These are phyloP conservation scores for Rhodotorula glutinis DNA, from an alignment of 1,284 basidiomycete genomes.

Conservation along the genomic window DNA sequence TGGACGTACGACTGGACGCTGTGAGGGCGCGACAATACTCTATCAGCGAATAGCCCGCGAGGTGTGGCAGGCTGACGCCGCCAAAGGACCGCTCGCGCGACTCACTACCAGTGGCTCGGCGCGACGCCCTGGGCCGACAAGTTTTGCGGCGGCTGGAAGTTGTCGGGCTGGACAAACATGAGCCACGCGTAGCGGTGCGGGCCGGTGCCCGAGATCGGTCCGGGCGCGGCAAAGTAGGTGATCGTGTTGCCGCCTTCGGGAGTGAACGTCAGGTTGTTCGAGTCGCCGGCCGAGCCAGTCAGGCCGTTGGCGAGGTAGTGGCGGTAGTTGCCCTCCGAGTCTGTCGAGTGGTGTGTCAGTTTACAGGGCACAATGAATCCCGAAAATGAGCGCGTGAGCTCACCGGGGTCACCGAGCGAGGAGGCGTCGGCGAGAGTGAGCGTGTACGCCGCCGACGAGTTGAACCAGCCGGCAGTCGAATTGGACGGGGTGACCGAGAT, in stretches of 20 bases:
- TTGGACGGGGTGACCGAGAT: slow-evolving; percentile 31
- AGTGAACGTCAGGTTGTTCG: slow-evolving; percentile 22
- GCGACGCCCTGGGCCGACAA: slow-evolving; percentile 54
- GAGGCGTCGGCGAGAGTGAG: slow-evolving; percentile 66
- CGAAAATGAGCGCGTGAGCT: no score
- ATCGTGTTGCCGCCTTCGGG: slow-evolving; percentile 34
- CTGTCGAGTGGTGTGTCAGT: no score
- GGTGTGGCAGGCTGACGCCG: no score
- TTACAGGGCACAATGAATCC: no score
- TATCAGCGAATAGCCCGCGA: slow-evolving; percentile 54
- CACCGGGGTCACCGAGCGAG: slow-evolving; percentile 37
- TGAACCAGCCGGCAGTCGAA: slow-evolving; percentile 16
- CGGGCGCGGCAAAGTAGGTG: slow-evolving; percentile 69
- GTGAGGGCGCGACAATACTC: neutral
- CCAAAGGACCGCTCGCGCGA: neutral
- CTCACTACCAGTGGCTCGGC: slow-evolving; percentile 55
- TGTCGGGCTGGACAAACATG: slow-evolving; percentile 61
- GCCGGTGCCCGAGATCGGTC: slow-evolving; percentile 39
- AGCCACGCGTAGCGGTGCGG: slow-evolving; percentile 60
- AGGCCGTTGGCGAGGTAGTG: slow-evolving; percentile 77
- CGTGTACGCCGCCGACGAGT: slow-evolving; percentile 53
- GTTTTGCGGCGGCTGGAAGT: slow-evolving; percentile 62
- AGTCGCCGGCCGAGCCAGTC: slow-evolving; percentile 52
- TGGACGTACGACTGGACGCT: slow-evolving; percentile 46
- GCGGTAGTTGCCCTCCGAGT: slow-evolving; percentile 35